Evolutionary conservation across 441 rosid species (phyloP), one percentile per base, ranked within the genome.

Genomic region (Dalechampia spathulata): DNA sequence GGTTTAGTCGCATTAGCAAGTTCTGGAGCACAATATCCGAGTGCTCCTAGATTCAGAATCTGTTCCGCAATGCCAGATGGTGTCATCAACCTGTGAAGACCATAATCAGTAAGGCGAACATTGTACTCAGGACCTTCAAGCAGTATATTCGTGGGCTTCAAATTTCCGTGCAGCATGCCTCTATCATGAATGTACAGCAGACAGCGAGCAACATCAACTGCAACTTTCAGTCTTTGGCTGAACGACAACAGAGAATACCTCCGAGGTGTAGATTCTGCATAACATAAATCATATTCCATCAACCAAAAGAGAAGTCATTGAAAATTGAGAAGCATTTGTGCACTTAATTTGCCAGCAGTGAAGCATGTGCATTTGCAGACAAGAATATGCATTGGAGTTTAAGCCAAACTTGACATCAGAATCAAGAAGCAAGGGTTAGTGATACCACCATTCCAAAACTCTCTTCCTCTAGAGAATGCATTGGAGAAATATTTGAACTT

Each of bases 1-100:
- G 95, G 87, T 67, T 80, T 91, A 12, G 91, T 64, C 39, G 89
- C 76, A 23, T 68, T 64, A 38, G 85, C 66, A 4, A 84, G 91
- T 57, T 91, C 98, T 0, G 96, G 95, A 52, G 98, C 93, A 23
- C 93, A 74, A 62, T 91, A 91, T 42, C 96, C 98, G 0, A 91
- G 85, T n/a, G 98, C 98, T 49, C 93, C 91, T 20, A 91, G 74
- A 64, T 88, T 91, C 57, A 88, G 57, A 49, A 86, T 75, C 78
- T 91, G 98, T 64, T 91, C 96, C 0, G 87, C 86, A 49, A 84
- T 79, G 41, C 98, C 96, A 45, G 86, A 64, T 19, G 85, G 78
- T 28, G 89, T 82, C 98, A 91, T 87, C 57, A 91, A 72, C 44
- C 95, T 85, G 73, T 88, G 92, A 52, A 91, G 87, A 28, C 96